Base-by-base conservation (phyloP, 768 basidiomycete genomes). In the Tremella yokohamensis region DNA sequence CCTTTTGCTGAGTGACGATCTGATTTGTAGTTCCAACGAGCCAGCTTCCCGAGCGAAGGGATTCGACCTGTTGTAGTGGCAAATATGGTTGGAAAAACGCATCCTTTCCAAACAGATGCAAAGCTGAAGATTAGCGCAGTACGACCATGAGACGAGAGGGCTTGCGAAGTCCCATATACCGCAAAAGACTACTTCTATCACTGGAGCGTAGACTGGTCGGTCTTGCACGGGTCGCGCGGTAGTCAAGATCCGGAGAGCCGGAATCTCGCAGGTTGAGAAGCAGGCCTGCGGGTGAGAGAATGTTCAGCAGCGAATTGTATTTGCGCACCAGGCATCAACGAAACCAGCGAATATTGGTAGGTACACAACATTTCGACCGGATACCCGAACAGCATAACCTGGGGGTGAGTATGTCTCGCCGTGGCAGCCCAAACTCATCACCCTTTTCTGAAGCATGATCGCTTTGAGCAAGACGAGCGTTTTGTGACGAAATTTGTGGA, bases 21-120 rank as follows among this genome's bases (percentile, higher is more conserved):
- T 87, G 84, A 74, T 99, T 99, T 3, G 94, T 98, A 63, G 89
- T 90, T n/a, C 80, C 80, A 2, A 77, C 76, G 49, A 99, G 81
- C 87, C 89, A 99, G 63, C 87, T 86, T 38, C 82, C 80, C 7
- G 88, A 87, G 26, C 86, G 84, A 26, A 96, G 77, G 77, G 90
- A 84, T 61, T 97, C 93, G 6, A 96, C 80, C 77, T 99, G 93
- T 75, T 99, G 96, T 1, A 99, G 77, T 0, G 96, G 94, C 12
- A 98, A 79, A 74, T 98, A 99, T 1, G 96, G 96, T 74, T 99
- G 96, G 79, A 99, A 99, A 79, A 98, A 93, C 3, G 91, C 83
- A 65, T 91, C 89, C 86, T 90, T 64, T 45, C 63, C 52, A 26
- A 55, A 52, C 19, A 60, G 38, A 42, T 64, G 63, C 4, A 72